Evolutionary conservation across 208 protist genomes (phyloP).

Genomic region (Porcisia hertigi): DNA sequence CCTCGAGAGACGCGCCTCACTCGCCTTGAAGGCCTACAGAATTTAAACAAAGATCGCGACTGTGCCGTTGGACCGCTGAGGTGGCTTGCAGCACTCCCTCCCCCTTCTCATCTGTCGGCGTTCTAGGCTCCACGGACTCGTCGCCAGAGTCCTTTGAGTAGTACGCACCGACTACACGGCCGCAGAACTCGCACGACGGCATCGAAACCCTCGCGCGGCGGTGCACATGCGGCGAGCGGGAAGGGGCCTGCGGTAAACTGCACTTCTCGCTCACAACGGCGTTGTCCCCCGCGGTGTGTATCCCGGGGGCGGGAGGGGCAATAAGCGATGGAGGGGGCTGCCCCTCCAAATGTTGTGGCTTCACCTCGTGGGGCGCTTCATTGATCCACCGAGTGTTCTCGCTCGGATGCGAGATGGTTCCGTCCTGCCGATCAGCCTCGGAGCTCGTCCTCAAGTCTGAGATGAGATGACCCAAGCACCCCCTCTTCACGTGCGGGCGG

Average conservation of each 20-base stretch:
- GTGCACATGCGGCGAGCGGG: not conserved
- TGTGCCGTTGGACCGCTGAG: not conserved
- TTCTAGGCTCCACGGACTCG: not conserved
- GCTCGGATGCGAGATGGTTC: not conserved
- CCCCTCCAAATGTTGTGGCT: not conserved
- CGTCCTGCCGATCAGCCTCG: not conserved
- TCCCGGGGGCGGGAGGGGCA: not conserved
- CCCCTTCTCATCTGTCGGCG: not conserved
- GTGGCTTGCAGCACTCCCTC: not conserved
- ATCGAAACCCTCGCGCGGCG: not conserved
- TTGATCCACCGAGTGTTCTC: not conserved
- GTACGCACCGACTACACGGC: not conserved
- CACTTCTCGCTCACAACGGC: not conserved
- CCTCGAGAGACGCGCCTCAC: not conserved
- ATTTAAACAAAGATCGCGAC: not conserved
- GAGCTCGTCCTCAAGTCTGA: not conserved
- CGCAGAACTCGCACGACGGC: slow-evolving; percentile 13
- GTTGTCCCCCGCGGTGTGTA: not conserved
- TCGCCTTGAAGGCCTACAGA: not conserved
- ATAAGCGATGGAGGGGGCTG: not conserved
- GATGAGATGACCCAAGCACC: not conserved
- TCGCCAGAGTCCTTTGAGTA: not conserved
- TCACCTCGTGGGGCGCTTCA: not conserved
- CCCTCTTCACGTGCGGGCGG: not conserved
- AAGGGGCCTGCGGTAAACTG: not conserved